These are phyloP conservation scores for Cochlearia excelsa DNA, from an alignment of 345 rosid genomes.

Conservation along the genomic window DNA sequence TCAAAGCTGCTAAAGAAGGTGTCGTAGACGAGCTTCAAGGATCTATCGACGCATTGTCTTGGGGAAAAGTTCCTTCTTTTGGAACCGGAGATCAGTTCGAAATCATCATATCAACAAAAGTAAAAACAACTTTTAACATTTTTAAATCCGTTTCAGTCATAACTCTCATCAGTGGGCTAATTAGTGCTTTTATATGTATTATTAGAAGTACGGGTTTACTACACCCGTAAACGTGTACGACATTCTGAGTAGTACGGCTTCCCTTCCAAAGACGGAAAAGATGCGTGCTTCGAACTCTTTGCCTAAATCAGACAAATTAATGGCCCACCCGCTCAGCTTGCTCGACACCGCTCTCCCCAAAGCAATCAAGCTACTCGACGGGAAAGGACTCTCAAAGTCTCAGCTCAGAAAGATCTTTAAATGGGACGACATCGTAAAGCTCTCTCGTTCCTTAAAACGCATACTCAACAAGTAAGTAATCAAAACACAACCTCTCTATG, in stretches of 20 bases:
- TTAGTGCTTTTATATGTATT: slow-evolving; percentile 4
- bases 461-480: slow-evolving; percentile 67
- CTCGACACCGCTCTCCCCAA: slow-evolving; percentile 36
- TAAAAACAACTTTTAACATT: slow-evolving; percentile 28
- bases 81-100: slow-evolving; percentile 86
- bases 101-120: slow-evolving; percentile 60
- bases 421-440: slow-evolving; percentile 48
- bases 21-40: slow-evolving; percentile 68
- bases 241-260: slow-evolving; percentile 43
- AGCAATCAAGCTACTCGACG: slow-evolving; percentile 34
- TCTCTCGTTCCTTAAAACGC: slow-evolving; percentile 43
- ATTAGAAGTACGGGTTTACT: slow-evolving; percentile 48
- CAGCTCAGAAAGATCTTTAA: slow-evolving; percentile 38
- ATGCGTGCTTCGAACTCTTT: slow-evolving; percentile 2
- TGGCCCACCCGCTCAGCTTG: slow-evolving; percentile 27
- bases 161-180: slow-evolving; percentile 11
- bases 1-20: slow-evolving; percentile 84
- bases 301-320: slow-evolving; percentile 39
- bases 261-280: slow-evolving; percentile 26
- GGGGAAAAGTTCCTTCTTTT: slow-evolving; percentile 72
- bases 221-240: slow-evolving; percentile 55
- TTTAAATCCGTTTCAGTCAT: slow-evolving; percentile 12
- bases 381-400: slow-evolving; percentile 38
- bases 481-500: neutral
- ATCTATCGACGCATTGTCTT: slow-evolving; percentile 70